These are phyloP conservation scores for Suillus ampliporus DNA, from an alignment of 768 basidiomycete genomes.

Conservation along the genomic window DNA sequence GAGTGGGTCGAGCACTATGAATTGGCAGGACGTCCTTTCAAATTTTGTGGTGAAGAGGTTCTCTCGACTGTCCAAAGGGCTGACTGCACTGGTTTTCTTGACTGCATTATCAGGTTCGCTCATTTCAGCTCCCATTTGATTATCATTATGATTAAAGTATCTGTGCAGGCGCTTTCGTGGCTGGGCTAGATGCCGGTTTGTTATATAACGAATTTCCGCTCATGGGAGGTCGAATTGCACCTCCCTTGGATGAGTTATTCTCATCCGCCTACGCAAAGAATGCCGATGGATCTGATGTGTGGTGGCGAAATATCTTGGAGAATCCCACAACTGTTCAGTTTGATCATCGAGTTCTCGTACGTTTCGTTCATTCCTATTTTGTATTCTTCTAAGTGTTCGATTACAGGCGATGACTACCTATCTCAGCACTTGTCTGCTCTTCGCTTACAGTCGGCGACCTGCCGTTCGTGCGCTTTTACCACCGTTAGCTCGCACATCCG, in stretches of 20 bases:
- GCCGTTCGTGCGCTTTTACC: slow-evolving; percentile 58
- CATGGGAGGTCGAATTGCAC: slow-evolving; percentile 89
- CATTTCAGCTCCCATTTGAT: not conserved
- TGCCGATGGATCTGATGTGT: slow-evolving; percentile 73
- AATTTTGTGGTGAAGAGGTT: slow-evolving; percentile 65
- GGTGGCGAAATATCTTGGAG: slow-evolving; percentile 96
- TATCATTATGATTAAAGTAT: slow-evolving; percentile 11
- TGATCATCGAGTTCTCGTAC: slow-evolving; percentile 89
- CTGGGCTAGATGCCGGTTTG: slow-evolving; percentile 94
- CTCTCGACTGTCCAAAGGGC: slow-evolving; percentile 57
- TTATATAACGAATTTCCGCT: slow-evolving; percentile 98
- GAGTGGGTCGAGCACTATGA: slow-evolving; percentile 54
- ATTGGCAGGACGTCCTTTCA: slow-evolving; percentile 54
- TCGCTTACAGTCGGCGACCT: slow-evolving; percentile 58
- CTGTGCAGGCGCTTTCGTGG: slow-evolving; percentile 89
- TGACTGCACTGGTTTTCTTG: slow-evolving; percentile 83
- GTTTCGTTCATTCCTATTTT: slow-evolving; percentile 35
- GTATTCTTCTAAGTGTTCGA: slow-evolving; percentile 13
- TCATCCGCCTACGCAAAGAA: slow-evolving; percentile 75
- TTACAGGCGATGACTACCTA: slow-evolving; percentile 87
- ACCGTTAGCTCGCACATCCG: slow-evolving; percentile 57
- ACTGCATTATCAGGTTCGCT: slow-evolving; percentile 89
- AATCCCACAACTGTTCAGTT: slow-evolving; percentile 99
- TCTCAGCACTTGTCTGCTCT: slow-evolving; percentile 66
- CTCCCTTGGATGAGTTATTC: slow-evolving; percentile 84